Evolutionary conservation across 2,329 filamentous ascomycete species (phyloP), one percentile per base, ranked within the genome.

Genomic region (Aspergillus calidoustus): DNA sequence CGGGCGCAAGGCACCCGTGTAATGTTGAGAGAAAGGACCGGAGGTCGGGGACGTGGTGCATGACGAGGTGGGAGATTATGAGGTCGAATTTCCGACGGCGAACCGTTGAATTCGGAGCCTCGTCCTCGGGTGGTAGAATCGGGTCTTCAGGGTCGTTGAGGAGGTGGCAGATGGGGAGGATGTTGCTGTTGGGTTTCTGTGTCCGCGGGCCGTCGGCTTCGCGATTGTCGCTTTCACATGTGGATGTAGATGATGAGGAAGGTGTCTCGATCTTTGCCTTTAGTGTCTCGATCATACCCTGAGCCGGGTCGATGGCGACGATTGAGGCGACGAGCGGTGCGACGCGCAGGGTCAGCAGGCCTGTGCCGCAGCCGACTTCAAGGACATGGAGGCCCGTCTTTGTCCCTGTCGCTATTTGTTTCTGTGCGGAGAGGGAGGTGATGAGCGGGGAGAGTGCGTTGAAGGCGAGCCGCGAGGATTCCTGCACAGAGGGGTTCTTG

Each of bases 281-380:
- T 51, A 87, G 79, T 0, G 81, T 82, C 2, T 77, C 75, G 34
- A 87, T 82, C 85, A 87, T 87, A 55, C 83, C 84, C 17, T 78
- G 69, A 2, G 84, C 81, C 0, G 83, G 80, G 64, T 87, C 85
- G 22, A 87, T 77, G 47, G 84, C 84, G 2, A 84, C 79, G 5
- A 87, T 69, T 7, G 75, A 77, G 47, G 76, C 78, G 5, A 82
- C 79, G 34, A 80, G 72, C 0, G 84, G 83, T 0, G 84, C 80
- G 3, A 86, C 73, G 8, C 73, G 75, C 51, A 84, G 76, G 9
- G 82, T 83, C 25, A 87, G 78, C 0, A 86, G 78, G 8, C 84
- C 84, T 4, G 84, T 87, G 53, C 84, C 84, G 65, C 83, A 85
- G 56, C 84, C 84, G 19, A 87, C 80, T 71, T 87, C 85, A 3